Conservation (phyloP, 441 rosid species). For the Brassica hybrid region DNA sequence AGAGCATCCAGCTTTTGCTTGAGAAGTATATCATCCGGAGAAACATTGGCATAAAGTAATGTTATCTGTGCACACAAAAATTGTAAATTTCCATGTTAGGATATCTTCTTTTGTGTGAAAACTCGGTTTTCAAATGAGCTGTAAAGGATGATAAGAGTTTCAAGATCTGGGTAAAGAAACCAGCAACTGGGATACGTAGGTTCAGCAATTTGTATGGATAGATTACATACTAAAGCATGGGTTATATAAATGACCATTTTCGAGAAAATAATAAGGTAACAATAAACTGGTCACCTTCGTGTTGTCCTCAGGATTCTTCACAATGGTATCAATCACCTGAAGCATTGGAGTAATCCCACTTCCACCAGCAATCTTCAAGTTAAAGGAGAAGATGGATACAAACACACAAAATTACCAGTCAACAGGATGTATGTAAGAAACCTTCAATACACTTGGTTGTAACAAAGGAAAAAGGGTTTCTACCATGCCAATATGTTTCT, state of each 20-base stretch:
- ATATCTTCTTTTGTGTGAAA: not conserved
- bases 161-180: slow-evolving; percentile 19
- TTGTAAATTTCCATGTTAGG: slow-evolving; percentile 3
- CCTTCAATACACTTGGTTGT: slow-evolving; percentile 1
- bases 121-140: not conserved
- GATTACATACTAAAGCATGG: slow-evolving; percentile 19
- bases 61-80: slow-evolving; percentile 63
- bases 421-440: not conserved
- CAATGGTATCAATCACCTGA: slow-evolving; percentile 88
- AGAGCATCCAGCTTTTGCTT: slow-evolving; percentile 89
- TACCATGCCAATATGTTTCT: slow-evolving; percentile 97
- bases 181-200: not conserved
- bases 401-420: slow-evolving; percentile 22
- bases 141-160: slow-evolving; percentile 2
- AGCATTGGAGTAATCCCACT: slow-evolving; percentile 98
- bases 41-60: slow-evolving; percentile 85
- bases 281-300: slow-evolving; percentile 63
- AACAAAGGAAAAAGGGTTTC: slow-evolving; percentile 45
- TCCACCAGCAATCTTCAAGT: slow-evolving; percentile 90
- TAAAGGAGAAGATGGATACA: not conserved
- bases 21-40: slow-evolving; percentile 92
- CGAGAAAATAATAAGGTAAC: slow-evolving; percentile 16
- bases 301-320: slow-evolving; percentile 90
- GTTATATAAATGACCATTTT: not conserved
- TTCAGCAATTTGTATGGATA: not conserved